Base-by-base conservation (phyloP, 2,329 filamentous ascomycete genomes). In the Trichoderma atroviride region DNA sequence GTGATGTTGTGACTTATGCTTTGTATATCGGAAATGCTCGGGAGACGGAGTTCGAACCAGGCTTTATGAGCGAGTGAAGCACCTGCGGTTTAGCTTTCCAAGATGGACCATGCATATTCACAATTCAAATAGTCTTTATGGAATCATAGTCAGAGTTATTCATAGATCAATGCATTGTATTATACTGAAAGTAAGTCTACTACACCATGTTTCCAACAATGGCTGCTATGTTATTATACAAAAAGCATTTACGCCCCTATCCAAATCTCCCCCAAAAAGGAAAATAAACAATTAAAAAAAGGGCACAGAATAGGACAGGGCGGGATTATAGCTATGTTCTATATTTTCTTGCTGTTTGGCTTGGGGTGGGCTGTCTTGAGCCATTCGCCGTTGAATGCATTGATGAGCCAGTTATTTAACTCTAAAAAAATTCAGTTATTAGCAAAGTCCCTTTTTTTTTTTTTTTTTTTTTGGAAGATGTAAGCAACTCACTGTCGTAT, bases 321-420 rank as follows among this genome's bases (percentile, higher is more conserved):
- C 7, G 0, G 5, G n/a, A 62, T 33, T 52, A 5, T 64, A 35
- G 33, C 11, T 35, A 24, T 33, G 35, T 27, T 11, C 50, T 63
- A 67, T 11, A 29, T 4, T 56, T 74, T 75, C 22, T 77, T 74
- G 33, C 75, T 73, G 35, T 79, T 80, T 2, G 87, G 87, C 73
- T 84, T 84, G 2, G 87, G 82, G 63, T 86, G 72, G 13, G 78
- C 75, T 16, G 88, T 77, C 78, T 87, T 88, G 70, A 95, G 83
- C 93, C 95, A 98, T 79, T 97, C 94, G 63, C 96, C 96, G 74
- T 98, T 98, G 79, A 99, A 99, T 1, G 96, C 96, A 78, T 97
- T 98, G 77, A 97, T 87, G 67, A 99, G 88, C 95, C 95, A 99
- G 78, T 92, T 94, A 69, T 86, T 89, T 37, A 97, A 80, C 81